Evolutionary conservation across 306 rosid species (phyloP), one percentile per base, ranked within the genome.

Genomic region (Prunus davidiana): DNA sequence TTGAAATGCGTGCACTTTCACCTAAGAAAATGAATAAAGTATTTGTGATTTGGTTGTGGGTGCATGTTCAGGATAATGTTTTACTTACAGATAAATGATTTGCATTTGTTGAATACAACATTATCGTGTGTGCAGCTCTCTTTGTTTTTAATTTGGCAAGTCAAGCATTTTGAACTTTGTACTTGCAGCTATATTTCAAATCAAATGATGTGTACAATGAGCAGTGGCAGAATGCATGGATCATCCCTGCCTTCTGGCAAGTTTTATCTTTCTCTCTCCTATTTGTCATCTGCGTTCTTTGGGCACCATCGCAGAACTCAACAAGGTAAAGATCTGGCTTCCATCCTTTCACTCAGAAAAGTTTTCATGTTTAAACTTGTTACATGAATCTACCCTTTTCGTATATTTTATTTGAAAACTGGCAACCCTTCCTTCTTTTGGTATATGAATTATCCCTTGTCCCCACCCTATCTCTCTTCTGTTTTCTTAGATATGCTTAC

Each of bases 211-310:
- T 87, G 43, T 93, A 93, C 93, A 93, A 91, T 41, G 92, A 93
- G 92, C 84, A 80, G 76, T 93, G 98, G 98, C 96, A 86, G 74
- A 88, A 89, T 77, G 98, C 98, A 4, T 93, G 97, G 98, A 87
- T 93, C 83, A 80, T 93, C 87, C 97, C 98, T 51, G 98, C 97
- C 81, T 93, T 93, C 70, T 93, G 98, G 98, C 98, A 93, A 87
- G 88, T 93, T 84, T 80, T 93, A 54, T 91, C 97, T 9, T 91
- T 88, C 85, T 89, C 98, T 65, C 97, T 93, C 25, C 79, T 93
- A 14, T 85, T 87, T 76, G 91, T 93, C 76, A 88, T 93, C 43
- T 91, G 98, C 69, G 89, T 79, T 80, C 93, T 93, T 38, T 93
- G 98, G 98, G 97, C 98, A 63, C 98, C 98, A 68, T 93, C 98